Percentiles rank a stretch among this genome's conserved stretches.
These are phyloP conservation scores for Volvox reticuliferus DNA, from an alignment of 139 green algal genomes.

Conservation along the genomic window DNA sequence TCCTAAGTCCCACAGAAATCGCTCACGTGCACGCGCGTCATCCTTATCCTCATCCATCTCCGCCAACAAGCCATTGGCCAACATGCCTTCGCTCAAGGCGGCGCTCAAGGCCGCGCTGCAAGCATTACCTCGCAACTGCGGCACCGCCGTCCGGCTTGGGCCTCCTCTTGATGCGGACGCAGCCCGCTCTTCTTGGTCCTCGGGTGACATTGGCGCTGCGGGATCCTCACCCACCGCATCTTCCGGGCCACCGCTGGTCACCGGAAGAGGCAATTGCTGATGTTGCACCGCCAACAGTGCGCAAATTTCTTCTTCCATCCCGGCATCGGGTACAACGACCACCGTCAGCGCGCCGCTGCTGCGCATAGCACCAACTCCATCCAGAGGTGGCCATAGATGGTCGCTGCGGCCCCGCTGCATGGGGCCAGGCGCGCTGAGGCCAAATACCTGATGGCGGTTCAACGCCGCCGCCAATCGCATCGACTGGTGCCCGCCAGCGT, in stretches of 20 bases:
- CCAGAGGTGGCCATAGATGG: too few relatives aligned
- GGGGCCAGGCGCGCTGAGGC: background rate
- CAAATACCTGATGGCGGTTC: background rate
- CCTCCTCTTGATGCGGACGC: background rate
- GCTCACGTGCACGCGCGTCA: constrained; percentile 27
- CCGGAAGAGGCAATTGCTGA: constrained; percentile 33
- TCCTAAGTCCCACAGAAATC: constrained; percentile 34
- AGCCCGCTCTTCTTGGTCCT: background rate
- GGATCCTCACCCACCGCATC: background rate
- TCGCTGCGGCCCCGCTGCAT: background rate
- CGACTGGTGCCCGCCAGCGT: background rate
- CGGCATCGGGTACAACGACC: constrained; percentile 27
- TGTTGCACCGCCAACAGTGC: constrained; percentile 26
- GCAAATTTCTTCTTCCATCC: constrained; percentile 23
- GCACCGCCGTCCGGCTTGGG: background rate
- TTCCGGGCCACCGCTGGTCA: background rate
- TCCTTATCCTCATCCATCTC: background rate
- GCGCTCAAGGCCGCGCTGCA: too few relatives aligned
- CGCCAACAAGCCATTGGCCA: background rate
- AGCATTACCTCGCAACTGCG: background rate
- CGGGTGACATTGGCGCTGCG: background rate
- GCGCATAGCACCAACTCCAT: background rate
- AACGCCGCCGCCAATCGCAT: background rate
- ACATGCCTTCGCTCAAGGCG: background rate
- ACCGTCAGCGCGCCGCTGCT: constrained; percentile 33